These are phyloP conservation scores for Magnaporthiopsis rhizophila DNA, from an alignment of 2,329 filamentous ascomycete species.

Conservation along the genomic window DNA sequence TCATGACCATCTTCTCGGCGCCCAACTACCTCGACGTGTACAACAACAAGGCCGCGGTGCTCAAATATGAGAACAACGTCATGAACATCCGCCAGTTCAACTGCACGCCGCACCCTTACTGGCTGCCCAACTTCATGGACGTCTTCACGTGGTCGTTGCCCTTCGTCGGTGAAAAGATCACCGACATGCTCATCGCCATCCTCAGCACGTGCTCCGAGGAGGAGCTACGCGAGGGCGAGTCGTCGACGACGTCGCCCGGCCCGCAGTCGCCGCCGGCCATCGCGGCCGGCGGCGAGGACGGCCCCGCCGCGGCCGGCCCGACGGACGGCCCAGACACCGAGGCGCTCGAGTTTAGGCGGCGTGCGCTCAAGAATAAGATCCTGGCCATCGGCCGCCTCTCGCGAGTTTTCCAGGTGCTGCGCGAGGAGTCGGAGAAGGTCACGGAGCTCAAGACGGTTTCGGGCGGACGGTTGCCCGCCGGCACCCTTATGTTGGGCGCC, in stretches of 20 bases:
- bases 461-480: slow-evolving; percentile 84
- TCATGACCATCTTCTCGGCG: slow-evolving; percentile 99
- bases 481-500: slow-evolving; percentile 94
- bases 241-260: slow-evolving; percentile 59
- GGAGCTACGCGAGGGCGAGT: slow-evolving; percentile 83
- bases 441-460: slow-evolving; percentile 96
- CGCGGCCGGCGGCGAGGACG: slow-evolving; percentile 20
- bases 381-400: slow-evolving; percentile 93
- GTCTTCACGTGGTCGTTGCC: slow-evolving; percentile 99
- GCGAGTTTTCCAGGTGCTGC: slow-evolving; percentile 94
- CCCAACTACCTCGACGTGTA: slow-evolving; percentile 99
- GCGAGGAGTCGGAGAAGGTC: slow-evolving; percentile 93
- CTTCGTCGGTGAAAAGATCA: slow-evolving; percentile 98
- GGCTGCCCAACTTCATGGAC: slow-evolving; percentile 99
- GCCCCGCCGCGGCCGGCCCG: slow-evolving; percentile 10
- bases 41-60: slow-evolving; percentile 98
- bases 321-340: slow-evolving; percentile 72
- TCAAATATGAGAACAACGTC: slow-evolving; percentile 99
- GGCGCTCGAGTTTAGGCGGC: slow-evolving; percentile 84
- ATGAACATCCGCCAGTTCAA: slow-evolving; percentile 99
- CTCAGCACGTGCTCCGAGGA: slow-evolving; percentile 99
- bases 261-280: slow-evolving; percentile 66
- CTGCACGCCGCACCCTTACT: slow-evolving; percentile 98
- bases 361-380: slow-evolving; percentile 99
- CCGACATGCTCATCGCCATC: slow-evolving; percentile 98